Conservation (phyloP, 306 rosid species). For the Sicyos baderoa region DNA sequence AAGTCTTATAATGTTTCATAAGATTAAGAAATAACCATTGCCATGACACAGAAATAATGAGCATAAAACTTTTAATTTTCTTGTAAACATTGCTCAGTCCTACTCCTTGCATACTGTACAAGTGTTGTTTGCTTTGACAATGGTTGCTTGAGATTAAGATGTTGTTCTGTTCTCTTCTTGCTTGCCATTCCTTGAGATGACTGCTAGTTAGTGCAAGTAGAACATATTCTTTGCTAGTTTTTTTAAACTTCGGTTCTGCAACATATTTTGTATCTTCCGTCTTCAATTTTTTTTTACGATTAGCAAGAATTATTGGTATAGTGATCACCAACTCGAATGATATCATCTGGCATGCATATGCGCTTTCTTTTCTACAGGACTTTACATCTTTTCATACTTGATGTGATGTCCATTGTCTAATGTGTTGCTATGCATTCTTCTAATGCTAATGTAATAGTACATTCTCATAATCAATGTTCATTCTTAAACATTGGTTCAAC, state of each 20-base stretch:
- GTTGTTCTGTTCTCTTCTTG: neutral
- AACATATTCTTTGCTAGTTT: neutral
- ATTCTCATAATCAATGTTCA: neutral
- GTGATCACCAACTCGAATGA: neutral
- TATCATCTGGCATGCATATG: neutral
- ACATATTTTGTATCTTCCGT: neutral
- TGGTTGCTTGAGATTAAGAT: too few species aligned
- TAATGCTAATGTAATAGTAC: neutral
- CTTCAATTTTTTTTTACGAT: neutral
- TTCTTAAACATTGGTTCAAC: neutral
- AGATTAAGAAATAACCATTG: neutral
- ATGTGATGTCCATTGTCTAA: neutral
- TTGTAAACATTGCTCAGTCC: neutral
- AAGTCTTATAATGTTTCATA: neutral
- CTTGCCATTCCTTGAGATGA: neutral
- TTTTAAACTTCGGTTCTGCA: neutral
- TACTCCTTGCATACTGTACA: neutral
- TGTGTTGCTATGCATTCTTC: neutral
- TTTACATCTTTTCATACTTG: neutral
- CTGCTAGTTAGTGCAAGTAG: neutral
- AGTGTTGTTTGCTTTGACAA: too few species aligned
- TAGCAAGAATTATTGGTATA: neutral
- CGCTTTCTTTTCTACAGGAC: neutral
- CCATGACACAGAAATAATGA: neutral
- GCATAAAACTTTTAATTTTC: neutral